phyloP scores from a whole-genome alignment of 2,329 filamentous ascomycete genomes.

The Colletotrichum orchidophilum region DNA sequence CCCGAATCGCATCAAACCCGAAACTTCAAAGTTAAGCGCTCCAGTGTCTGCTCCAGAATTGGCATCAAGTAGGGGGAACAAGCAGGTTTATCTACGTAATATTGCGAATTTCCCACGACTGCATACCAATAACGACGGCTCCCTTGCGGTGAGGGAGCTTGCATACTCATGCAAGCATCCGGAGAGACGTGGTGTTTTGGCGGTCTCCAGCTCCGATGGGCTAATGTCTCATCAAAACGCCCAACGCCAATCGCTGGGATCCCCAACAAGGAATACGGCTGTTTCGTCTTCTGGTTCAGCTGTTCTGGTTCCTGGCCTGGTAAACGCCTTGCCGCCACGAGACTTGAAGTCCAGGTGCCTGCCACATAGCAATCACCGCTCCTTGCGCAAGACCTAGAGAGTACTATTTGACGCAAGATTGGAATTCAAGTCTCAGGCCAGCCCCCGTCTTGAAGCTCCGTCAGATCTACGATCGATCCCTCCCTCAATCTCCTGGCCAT shows the following conservation, averaged over 20 bases:
- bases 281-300: not conserved
- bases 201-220: not conserved
- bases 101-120: not conserved
- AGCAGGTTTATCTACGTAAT: not conserved
- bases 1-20: not conserved
- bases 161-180: conserved; percentile 13
- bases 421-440: not conserved
- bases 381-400: not conserved
- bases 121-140: not conserved
- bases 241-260: not conserved
- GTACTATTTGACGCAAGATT: not conserved
- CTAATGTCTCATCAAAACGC: not conserved
- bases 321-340: conserved; percentile 1
- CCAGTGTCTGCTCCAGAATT: not conserved
- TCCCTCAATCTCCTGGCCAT: conserved; percentile 19
- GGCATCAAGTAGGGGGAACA: not conserved
- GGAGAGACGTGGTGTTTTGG: not conserved
- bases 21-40: not conserved
- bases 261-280: not conserved
- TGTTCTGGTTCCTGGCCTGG: not conserved
- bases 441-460: not conserved
- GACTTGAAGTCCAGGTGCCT: not conserved
- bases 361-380: not conserved
- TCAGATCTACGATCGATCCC: conserved; percentile 23
- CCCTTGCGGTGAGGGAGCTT: conserved; percentile 26